phyloP scores from a whole-genome alignment of 306 rosid species.

The Medicago ruthenica region DNA sequence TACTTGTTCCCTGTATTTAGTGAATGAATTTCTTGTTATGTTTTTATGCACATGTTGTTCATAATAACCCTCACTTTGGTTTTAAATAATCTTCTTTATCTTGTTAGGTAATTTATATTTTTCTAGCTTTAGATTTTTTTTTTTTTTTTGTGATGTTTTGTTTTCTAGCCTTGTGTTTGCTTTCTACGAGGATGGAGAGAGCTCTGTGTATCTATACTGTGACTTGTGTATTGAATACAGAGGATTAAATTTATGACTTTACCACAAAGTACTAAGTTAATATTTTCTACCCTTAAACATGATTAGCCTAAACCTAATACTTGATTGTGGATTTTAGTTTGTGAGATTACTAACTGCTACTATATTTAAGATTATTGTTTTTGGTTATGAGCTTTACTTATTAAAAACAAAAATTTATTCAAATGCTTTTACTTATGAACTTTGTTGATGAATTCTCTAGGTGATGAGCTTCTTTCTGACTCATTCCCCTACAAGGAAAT shows the following conservation, averaged over 20 bases:
- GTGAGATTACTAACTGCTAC: background rate
- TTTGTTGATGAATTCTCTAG: constrained; percentile 46
- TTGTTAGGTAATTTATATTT: background rate
- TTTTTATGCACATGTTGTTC: background rate
- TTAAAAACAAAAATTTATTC: no score
- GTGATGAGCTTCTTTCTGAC: constrained; percentile 84
- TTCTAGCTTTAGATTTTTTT: background rate
- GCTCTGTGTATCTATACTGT: no score
- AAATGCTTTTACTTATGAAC: background rate
- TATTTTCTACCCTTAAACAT: background rate
- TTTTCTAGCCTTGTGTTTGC: constrained; percentile 83
- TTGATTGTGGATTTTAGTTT: background rate
- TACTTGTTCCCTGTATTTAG: background rate
- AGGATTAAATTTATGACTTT: background rate
- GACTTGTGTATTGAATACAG: no score
- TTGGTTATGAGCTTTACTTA: background rate
- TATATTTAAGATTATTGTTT: background rate
- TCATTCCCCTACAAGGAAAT: constrained; percentile 82
- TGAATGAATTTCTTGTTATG: constrained; percentile 3
- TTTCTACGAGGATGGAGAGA: constrained; percentile 91
- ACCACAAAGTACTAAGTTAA: background rate
- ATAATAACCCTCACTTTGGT: background rate
- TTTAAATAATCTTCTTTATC: background rate
- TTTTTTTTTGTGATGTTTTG: background rate
- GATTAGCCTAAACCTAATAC: background rate